Percentiles rank a stretch among this genome's conserved stretches.
Evolutionary conservation across 352 stramenopile genomes (phyloP).

Genomic region (Globisporangium paddicum): DNA sequence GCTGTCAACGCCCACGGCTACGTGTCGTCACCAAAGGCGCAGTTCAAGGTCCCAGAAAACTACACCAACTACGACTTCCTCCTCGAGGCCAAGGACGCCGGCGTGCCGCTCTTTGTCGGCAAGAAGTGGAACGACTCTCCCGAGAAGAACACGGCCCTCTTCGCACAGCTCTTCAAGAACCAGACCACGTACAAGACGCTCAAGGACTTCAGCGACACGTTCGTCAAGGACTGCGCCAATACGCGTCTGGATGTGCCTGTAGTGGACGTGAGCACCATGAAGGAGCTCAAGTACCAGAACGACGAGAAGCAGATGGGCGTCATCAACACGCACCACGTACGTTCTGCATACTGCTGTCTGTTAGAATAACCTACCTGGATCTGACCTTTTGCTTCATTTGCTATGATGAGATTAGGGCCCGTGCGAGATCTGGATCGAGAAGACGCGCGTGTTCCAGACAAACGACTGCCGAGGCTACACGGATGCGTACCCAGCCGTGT

Average conservation of each 20-base stretch:
- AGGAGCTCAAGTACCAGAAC: conserved; percentile 42
- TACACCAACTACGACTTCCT: conserved; percentile 1
- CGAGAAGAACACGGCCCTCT: neutral
- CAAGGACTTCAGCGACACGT: conserved; percentile 26
- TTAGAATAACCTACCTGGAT: no score
- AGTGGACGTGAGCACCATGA: conserved; percentile 31
- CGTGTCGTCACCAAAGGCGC: conserved; percentile 1
- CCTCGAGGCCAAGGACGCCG: neutral
- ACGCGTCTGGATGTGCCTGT: conserved; percentile 16
- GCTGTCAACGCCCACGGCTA: conserved; percentile 1
- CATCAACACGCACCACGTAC: conserved; percentile 31
- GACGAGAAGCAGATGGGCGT: conserved; percentile 34
- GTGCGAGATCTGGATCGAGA: conserved; percentile 46
- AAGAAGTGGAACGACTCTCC: conserved; percentile 17
- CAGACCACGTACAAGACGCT: conserved; percentile 18
- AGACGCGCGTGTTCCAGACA: conserved; percentile 25
- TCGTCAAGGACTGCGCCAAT: conserved; percentile 21
- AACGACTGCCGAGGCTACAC: conserved; percentile 37
- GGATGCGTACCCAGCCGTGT: conserved; percentile 33
- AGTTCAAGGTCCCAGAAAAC: neutral
- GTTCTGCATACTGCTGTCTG: no score
- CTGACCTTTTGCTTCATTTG: no score
- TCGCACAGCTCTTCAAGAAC: conserved; percentile 4
- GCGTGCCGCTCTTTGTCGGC: neutral
- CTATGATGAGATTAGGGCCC: no score